Evolutionary conservation across 1,284 basidiomycete species (phyloP), one percentile per base, ranked within the genome.

Genomic region (Puccinia triticina): DNA sequence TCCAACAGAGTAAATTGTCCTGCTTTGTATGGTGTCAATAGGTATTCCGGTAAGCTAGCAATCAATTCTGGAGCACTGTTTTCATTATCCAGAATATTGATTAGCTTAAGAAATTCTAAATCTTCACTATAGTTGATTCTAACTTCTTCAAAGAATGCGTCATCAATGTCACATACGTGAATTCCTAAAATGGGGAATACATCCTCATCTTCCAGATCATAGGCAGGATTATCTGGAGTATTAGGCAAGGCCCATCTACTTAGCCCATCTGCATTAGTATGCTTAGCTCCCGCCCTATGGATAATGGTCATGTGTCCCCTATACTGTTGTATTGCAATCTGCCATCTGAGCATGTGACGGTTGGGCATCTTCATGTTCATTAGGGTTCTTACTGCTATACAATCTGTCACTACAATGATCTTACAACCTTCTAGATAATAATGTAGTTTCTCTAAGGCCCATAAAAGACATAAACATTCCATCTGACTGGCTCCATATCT

Each of bases 271-370:
- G 61, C 29, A 66, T 66, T 53, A 4, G 11, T 66, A 21, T 66
- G 37, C n/a, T 66, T 66, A 29, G 61, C 37, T 66, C 37, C 37
- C 5, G 29, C 7, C 29, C 29, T 66, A 40, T 66, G 37, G 21
- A 66, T 66, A 66, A 66, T 66, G 21, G 61, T 43, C 40, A 43
- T 43, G 12, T 43, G 40, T 43, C 40, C 40, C 12, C 40, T 43
- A 43, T 43, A 43, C 40, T 43, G 40, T 66, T 66, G 61, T 12
- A 66, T 66, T 23, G 61, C 29, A 34, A 66, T 66, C 29, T 66
- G 29, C 61, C 61, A 66, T 40, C 61, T 66, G 21, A 66, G 61
- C 61, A 66, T 66, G 12, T 43, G 40, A 7, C 40, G 4, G 12
- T 43, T 43, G 12, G 40, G 40, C 7, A 12, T 43, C 40, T 66